Conservation (phyloP, 2,329 filamentous ascomycete species). For the Exophiala viscosa region DNA sequence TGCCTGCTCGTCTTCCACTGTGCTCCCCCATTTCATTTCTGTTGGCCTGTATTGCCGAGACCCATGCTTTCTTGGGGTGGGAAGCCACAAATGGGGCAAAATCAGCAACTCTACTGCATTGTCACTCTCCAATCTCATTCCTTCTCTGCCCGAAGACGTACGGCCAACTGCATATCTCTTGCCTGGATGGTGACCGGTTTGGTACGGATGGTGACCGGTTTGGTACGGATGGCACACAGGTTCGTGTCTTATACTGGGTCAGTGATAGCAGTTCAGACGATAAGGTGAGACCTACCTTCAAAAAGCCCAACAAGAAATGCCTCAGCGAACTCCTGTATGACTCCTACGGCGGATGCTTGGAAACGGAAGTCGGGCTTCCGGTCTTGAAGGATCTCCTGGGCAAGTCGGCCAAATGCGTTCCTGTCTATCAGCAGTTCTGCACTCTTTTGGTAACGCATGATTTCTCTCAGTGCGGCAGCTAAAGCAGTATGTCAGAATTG, state of each 20-base stretch:
- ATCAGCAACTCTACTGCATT: no score
- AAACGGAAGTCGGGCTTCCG: constrained; percentile 94
- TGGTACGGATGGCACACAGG: constrained; percentile 84
- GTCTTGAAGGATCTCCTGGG: constrained; percentile 92
- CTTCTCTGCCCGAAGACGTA: constrained; percentile 79
- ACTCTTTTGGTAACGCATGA: constrained; percentile 93
- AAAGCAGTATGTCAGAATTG: no score
- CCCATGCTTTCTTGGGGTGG: no score
- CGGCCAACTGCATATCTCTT: constrained; percentile 95
- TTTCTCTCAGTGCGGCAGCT: constrained; percentile 95
- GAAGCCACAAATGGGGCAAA: no score
- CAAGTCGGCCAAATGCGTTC: constrained; percentile 94
- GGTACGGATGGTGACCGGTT: constrained; percentile 96
- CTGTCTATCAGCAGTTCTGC: constrained; percentile 94
- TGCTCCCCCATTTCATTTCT: no score
- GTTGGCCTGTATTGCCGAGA: no score
- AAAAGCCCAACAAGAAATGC: constrained; percentile 97
- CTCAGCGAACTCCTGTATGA: constrained; percentile 96
- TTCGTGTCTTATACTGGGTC: constrained; percentile 63
- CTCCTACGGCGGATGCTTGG: constrained; percentile 95
- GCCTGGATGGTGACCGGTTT: constrained; percentile 93
- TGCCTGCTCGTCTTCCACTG: no score
- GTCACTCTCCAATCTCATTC: no score
- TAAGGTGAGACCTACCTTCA: constrained; percentile 51
- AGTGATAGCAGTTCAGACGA: no score